These are phyloP conservation scores for Scheffersomyces spartinae DNA, from an alignment of 805 yeast genomes.

Conservation along the genomic window DNA sequence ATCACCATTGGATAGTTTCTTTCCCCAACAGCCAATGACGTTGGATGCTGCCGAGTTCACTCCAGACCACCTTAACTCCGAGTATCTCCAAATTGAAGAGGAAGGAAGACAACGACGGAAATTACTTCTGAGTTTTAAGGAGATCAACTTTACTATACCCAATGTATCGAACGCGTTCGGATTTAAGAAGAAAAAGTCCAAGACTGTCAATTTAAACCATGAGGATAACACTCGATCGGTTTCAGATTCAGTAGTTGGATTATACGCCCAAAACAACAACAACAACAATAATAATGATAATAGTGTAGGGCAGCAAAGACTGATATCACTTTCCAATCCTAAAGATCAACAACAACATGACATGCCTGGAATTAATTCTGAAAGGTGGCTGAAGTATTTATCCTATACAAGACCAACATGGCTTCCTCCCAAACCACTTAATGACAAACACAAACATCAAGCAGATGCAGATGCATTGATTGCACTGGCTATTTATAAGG, in stretches of 20 bases:
- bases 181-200: too few species aligned
- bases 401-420: slow-evolving; percentile 20
- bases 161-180: neutral
- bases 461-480: slow-evolving; percentile 14
- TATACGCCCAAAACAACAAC: neutral
- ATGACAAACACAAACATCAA: slow-evolving; percentile 16
- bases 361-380: neutral
- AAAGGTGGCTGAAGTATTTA: slow-evolving; percentile 6
- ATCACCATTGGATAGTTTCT: too few species aligned
- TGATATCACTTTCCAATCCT: neutral
- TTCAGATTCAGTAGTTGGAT: neutral
- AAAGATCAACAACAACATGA: neutral
- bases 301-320: neutral
- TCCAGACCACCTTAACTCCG: too few species aligned
- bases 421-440: slow-evolving; percentile 19
- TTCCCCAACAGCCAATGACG: too few species aligned
- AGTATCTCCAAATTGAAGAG: slow-evolving; percentile 12
- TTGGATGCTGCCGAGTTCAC: too few species aligned
- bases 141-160: slow-evolving; percentile 4
- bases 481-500: slow-evolving; percentile 12
- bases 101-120: slow-evolving; percentile 12
- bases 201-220: neutral
- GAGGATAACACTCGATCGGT: neutral
- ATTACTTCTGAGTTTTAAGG: slow-evolving; percentile 11
- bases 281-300: neutral